phyloP scores from a whole-genome alignment of 352 stramenopile genomes.

The Pythium phragmitis region DNA sequence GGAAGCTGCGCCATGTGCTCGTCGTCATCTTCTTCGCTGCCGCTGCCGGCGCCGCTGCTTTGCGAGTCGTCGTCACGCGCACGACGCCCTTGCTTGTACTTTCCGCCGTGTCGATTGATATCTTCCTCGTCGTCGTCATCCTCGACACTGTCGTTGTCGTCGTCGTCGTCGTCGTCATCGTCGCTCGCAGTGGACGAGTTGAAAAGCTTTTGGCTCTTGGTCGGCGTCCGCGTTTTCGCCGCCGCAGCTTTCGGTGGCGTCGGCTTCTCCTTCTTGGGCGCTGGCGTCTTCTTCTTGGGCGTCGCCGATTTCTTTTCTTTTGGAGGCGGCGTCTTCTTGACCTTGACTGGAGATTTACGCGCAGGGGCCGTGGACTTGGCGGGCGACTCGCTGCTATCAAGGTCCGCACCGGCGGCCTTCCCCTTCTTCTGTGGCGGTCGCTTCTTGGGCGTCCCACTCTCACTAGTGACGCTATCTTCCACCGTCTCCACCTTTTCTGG shows the following conservation, averaged over 20 bases:
- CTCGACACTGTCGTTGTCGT: conserved; percentile 24
- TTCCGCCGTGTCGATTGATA: conserved; percentile 2
- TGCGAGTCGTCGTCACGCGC: conserved; percentile 37
- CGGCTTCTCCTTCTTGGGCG: conserved; percentile 2
- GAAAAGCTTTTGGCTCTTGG: conserved; percentile 15
- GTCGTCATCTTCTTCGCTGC: conserved; percentile 60
- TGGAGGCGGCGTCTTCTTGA: conserved; percentile 7
- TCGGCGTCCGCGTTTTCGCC: not conserved
- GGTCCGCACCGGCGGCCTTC: not conserved
- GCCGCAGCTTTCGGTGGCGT: not conserved
- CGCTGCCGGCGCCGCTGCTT: conserved; percentile 39
- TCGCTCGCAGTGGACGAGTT: conserved; percentile 5
- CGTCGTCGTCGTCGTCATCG: conserved; percentile 18
- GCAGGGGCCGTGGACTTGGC: not conserved
- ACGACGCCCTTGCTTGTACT: conserved; percentile 8
- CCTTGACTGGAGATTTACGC: conserved; percentile 14
- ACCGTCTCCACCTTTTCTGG: not conserved
- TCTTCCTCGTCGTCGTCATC: conserved; percentile 27
- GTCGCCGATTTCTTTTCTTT: conserved; percentile 14
- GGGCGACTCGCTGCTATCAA: not conserved
- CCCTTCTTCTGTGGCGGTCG: conserved; percentile 7
- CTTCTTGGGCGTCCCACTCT: conserved; percentile 14
- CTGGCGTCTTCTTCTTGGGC: not conserved
- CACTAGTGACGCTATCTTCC: not conserved
- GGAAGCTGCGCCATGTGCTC: conserved; percentile 61